Evolutionary conservation across 768 basidiomycete species (phyloP).

Genomic region (Tricholoma bakamatsutake): DNA sequence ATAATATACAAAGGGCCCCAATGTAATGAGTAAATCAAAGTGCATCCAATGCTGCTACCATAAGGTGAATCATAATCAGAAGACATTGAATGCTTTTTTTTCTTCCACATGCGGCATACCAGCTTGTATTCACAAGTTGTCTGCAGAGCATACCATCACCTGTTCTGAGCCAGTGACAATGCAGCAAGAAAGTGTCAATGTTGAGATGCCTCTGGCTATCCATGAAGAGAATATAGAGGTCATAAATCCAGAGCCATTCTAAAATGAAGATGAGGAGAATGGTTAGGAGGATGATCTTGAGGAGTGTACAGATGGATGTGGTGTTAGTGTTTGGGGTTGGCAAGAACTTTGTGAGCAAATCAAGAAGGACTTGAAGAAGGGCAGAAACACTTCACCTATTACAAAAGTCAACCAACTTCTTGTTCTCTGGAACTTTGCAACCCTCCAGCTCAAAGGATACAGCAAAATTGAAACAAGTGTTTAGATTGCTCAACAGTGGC

Average conservation of each 20-base stretch:
- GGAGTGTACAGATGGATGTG: background rate
- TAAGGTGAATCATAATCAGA: background rate
- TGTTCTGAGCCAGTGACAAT: background rate
- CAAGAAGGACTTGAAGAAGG: too few species aligned
- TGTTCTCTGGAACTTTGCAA: too few species aligned
- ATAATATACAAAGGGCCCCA: background rate
- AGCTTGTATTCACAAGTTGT: background rate
- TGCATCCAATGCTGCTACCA: background rate
- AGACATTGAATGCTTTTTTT: background rate
- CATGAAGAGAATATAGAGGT: background rate
- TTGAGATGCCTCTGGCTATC: background rate
- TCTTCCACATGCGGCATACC: background rate
- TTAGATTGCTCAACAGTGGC: too few species aligned
- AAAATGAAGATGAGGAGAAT: too few species aligned
- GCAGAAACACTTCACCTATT: conserved; percentile 10
- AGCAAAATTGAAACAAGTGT: conserved; percentile 15
- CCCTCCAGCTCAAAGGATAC: conserved; percentile 18
- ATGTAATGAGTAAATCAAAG: conserved; percentile 4
- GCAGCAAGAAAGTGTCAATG: background rate
- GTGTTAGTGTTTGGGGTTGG: conserved; percentile 10
- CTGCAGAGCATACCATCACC: background rate
- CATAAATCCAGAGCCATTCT: background rate
- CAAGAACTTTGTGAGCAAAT: conserved; percentile 10
- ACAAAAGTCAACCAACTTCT: conserved; percentile 16
- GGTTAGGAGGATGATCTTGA: background rate